Evolutionary conservation across 2,329 filamentous ascomycete species (phyloP).

Genomic region (Gremmenia infestans): DNA sequence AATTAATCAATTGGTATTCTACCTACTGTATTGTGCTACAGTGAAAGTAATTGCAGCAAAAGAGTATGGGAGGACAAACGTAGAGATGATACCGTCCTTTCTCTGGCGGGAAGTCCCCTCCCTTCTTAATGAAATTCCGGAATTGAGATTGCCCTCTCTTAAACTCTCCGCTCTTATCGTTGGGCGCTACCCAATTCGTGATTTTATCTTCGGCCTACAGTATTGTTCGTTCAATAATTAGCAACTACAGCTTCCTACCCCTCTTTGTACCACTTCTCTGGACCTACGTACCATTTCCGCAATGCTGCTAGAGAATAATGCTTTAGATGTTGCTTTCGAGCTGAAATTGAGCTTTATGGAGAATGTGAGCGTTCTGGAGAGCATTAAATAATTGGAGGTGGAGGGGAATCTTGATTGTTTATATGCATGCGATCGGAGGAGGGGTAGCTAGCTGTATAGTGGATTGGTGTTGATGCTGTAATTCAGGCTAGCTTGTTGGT

Average conservation of each 20-base stretch:
- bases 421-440: not conserved
- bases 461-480: conserved; percentile 5
- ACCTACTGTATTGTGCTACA: no score
- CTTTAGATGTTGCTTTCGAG: not conserved
- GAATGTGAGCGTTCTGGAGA: conserved; percentile 4
- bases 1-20: no score
- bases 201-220: conserved; percentile 44
- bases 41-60: conserved; percentile 49
- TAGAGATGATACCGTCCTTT: conserved; percentile 91
- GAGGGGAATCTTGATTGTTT: not conserved
- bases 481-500: conserved; percentile 13
- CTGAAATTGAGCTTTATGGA: conserved; percentile 1
- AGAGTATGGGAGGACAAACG: conserved; percentile 76
- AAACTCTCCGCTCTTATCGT: conserved; percentile 82
- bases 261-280: conserved; percentile 15
- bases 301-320: not conserved
- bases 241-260: conserved; percentile 21
- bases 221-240: conserved; percentile 8
- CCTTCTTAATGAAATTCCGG: conserved; percentile 60
- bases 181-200: conserved; percentile 77
- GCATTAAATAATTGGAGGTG: conserved; percentile 10
- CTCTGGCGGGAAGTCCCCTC: conserved; percentile 66
- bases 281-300: conserved; percentile 8
- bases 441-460: conserved; percentile 1
- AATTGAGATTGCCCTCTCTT: conserved; percentile 83